A percentile compares a stretch with the other conserved stretches of the same genome.
phyloP scores from a whole-genome alignment of 1,139 yeast genomes.

The Yamadazyma friedrichii region DNA sequence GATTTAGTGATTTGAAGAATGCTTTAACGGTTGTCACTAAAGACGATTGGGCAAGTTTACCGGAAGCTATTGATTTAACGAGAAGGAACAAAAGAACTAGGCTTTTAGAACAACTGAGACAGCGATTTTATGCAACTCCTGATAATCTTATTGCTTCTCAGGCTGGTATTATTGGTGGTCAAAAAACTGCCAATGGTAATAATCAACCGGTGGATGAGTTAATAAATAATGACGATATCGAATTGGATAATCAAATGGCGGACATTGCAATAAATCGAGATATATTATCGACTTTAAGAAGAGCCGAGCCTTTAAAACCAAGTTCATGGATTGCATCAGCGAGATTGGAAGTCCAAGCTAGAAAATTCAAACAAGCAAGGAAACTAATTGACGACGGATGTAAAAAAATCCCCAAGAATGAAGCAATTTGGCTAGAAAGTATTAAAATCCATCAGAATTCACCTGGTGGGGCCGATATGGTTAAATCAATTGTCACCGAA shows the following conservation, averaged over 20 bases:
- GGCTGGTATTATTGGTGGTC: constrained; percentile 6
- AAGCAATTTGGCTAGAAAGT: constrained; percentile 81
- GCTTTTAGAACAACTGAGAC: constrained; percentile 58
- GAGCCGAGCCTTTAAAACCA: constrained; percentile 70
- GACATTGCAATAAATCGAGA: constrained; percentile 48
- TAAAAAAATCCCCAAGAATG: constrained; percentile 59
- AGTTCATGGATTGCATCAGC: constrained; percentile 91
- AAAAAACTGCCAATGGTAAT: neutral
- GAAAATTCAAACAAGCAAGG: constrained; percentile 57
- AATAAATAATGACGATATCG: constrained; percentile 27
- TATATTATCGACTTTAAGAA: constrained; percentile 66
- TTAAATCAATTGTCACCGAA: constrained; percentile 60
- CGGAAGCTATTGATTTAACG: constrained; percentile 89
- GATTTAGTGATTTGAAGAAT: constrained; percentile 55
- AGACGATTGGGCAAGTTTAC: constrained; percentile 78
- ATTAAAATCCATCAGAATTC: constrained; percentile 61
- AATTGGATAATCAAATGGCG: constrained; percentile 28
- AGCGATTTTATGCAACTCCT: constrained; percentile 80
- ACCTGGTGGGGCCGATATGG: constrained; percentile 33
- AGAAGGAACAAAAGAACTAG: constrained; percentile 73
- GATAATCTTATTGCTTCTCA: constrained; percentile 51
- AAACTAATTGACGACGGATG: constrained; percentile 72
- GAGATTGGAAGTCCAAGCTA: constrained; percentile 67
- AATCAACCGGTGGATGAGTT: constrained; percentile 23
- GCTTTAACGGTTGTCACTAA: constrained; percentile 57